Evolutionary conservation across 2,329 filamentous ascomycete genomes (phyloP), one percentile per base, ranked within the genome.

Genomic region (Fusarium odoratissimum): DNA sequence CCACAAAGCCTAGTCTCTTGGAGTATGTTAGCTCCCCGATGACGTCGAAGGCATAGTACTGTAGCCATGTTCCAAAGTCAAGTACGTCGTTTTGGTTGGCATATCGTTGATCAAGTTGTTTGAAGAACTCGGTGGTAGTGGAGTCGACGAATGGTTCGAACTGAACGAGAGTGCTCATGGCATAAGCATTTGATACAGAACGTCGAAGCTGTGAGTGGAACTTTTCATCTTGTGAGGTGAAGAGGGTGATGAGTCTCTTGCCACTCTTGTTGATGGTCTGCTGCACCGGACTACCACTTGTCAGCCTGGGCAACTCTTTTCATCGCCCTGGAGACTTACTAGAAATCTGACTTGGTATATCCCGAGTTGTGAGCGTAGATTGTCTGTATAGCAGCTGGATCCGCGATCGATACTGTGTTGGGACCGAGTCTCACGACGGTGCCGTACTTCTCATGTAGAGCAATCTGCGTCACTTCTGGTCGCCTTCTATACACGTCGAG

Each of bases 11-110:
- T 4, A 74, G 28, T 19, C 72, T 49, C 16, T 74, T 72, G 0
- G 64, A 69, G 38, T 67, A 74, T 0, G 71, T 74, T 4, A 74
- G 5, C 9, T 74, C 60, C 0, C 60, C 63, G 1, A 75, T 75
- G 1, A 75, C 73, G 25, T 75, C 73, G 8, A 75, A 75, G 1
- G 73, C 73, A 28, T 75, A 75, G 8, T 64, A 75, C 6, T 75
- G 73, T 0, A 75, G 61, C 73, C 73, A 75, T 4, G 51, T 58
- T 1, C 72, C 67, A 23, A 75, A 57, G 4, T 73, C 69, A 1
- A 71, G 64, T 2, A 58, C 10, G 1, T 33, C 56, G 1, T 38
- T 35, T 2, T 67, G 42, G 6, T 51, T 51, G 0, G 51, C 48
- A 16, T 52, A 67, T 23, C 52, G 37, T 1, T 17, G n/a, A 0